Conservation (phyloP, 2,329 filamentous ascomycete genomes). For the Cytospora schulzeri region DNA sequence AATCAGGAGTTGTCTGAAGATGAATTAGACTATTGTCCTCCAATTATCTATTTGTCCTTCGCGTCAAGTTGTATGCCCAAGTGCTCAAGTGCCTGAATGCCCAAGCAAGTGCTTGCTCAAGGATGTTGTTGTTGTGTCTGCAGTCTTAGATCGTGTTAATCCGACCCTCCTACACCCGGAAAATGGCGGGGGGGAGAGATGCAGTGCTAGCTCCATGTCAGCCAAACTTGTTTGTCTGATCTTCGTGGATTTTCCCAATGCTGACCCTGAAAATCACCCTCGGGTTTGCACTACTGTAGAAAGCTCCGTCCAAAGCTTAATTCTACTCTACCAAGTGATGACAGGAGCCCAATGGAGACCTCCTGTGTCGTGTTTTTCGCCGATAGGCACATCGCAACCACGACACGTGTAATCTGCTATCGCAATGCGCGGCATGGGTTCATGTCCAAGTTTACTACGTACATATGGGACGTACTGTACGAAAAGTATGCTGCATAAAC, state of each 20-base stretch:
- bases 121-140: neutral
- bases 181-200: no score
- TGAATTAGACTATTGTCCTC: neutral
- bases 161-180: neutral
- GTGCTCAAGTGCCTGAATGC: neutral
- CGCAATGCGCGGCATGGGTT: constrained; percentile 10
- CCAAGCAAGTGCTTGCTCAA: neutral
- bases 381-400: constrained; percentile 11
- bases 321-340: neutral
- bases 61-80: neutral
- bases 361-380: neutral
- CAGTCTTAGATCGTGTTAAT: neutral
- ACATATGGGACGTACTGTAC: neutral
- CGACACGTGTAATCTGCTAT: constrained; percentile 18
- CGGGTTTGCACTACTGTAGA: neutral
- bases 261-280: neutral
- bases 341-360: neutral
- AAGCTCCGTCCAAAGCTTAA: neutral
- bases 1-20: neutral
- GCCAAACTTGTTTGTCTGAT: neutral
- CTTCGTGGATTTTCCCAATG: neutral
- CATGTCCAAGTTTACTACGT: neutral
- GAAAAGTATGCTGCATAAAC: neutral
- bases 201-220: no score
- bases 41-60: neutral